Conservation (phyloP, 164 flowering plant genomes). For the Paratinospora sagittata region DNA sequence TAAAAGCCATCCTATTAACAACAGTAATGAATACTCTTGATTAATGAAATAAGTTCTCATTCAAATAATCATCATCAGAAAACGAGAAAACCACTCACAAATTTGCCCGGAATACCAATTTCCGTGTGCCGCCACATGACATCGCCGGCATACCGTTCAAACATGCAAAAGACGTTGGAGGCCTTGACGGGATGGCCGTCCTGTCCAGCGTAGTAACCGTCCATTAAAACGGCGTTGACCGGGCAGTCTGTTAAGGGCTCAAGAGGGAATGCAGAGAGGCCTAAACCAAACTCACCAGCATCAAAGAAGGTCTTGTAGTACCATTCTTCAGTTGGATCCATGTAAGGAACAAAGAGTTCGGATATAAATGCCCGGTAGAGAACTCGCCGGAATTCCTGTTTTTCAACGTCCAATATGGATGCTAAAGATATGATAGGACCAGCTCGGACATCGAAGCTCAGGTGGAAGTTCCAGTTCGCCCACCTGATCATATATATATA, state of each 20-base stretch:
- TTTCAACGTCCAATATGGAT: constrained; percentile 39
- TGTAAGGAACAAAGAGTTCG: constrained; percentile 61
- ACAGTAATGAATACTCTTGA: no score
- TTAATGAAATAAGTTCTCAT: background rate
- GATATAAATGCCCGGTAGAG: constrained; percentile 52
- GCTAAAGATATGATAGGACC: constrained; percentile 56
- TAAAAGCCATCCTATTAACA: background rate
- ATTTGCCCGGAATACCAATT: constrained; percentile 27
- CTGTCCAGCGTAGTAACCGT: constrained; percentile 29
- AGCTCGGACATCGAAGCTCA: constrained; percentile 40
- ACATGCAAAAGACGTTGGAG: constrained; percentile 45
- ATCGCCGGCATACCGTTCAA: constrained; percentile 50
- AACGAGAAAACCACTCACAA: constrained; percentile 23
- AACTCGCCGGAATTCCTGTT: constrained; percentile 28
- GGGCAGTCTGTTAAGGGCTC: constrained; percentile 48
- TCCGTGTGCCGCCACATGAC: constrained; percentile 69
- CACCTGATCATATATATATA: constrained; percentile 26
- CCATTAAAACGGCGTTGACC: constrained; percentile 41
- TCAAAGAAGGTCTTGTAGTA: constrained; percentile 51
- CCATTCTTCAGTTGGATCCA: constrained; percentile 62
- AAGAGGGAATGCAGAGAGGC: constrained; percentile 41
- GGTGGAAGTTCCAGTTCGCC: constrained; percentile 63
- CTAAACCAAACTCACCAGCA: constrained; percentile 58
- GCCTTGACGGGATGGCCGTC: constrained; percentile 34
- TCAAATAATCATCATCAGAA: background rate